Percentiles rank a stretch among this genome's conserved stretches.
Conservation (phyloP, 2,329 filamentous ascomycete genomes). For the Ophiostoma angusticollis region DNA sequence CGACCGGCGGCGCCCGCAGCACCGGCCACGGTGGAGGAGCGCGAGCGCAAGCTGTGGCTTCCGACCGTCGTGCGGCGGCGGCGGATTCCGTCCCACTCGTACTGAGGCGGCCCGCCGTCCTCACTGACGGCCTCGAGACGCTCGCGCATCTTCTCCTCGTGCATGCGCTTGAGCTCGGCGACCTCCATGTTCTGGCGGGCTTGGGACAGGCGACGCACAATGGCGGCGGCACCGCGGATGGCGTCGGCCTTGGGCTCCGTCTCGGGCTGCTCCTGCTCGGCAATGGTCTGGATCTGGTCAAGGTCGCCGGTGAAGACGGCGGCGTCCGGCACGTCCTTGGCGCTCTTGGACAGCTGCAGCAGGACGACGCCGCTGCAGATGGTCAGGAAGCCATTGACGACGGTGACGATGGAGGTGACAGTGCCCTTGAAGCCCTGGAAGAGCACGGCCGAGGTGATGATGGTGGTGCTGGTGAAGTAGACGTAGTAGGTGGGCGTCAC, state of each 20-base stretch:
- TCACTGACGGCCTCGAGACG: slow-evolving; percentile 64
- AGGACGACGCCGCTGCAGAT: slow-evolving; percentile 90
- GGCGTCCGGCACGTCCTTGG: slow-evolving; percentile 90
- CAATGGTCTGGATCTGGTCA: slow-evolving; percentile 89
- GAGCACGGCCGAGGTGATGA: slow-evolving; percentile 82
- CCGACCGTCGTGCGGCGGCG: slow-evolving; percentile 45
- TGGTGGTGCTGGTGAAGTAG: slow-evolving; percentile 91
- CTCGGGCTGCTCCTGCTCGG: slow-evolving; percentile 91
- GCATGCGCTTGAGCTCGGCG: slow-evolving; percentile 64
- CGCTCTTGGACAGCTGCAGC: slow-evolving; percentile 91
- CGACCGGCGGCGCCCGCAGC: no score
- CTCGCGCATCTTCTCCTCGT: slow-evolving; percentile 63
- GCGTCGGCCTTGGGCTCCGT: slow-evolving; percentile 92
- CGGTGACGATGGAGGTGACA: slow-evolving; percentile 64
- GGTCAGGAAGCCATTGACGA: slow-evolving; percentile 84
- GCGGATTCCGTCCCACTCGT: slow-evolving; percentile 87
- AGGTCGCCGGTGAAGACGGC: slow-evolving; percentile 87
- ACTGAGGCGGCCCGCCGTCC: slow-evolving; percentile 40
- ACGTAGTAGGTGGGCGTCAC: slow-evolving; percentile 99
- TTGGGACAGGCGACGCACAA: slow-evolving; percentile 69
- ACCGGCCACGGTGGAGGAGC: no score
- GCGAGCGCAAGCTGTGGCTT: slow-evolving; percentile 25
- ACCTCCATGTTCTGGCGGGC: slow-evolving; percentile 66
- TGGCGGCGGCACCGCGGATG: slow-evolving; percentile 79
- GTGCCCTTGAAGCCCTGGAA: slow-evolving; percentile 92